Percentiles rank a stretch among this genome's conserved stretches.
Conservation (phyloP, 768 basidiomycete genomes). For the Tephrocybe sp. region DNA sequence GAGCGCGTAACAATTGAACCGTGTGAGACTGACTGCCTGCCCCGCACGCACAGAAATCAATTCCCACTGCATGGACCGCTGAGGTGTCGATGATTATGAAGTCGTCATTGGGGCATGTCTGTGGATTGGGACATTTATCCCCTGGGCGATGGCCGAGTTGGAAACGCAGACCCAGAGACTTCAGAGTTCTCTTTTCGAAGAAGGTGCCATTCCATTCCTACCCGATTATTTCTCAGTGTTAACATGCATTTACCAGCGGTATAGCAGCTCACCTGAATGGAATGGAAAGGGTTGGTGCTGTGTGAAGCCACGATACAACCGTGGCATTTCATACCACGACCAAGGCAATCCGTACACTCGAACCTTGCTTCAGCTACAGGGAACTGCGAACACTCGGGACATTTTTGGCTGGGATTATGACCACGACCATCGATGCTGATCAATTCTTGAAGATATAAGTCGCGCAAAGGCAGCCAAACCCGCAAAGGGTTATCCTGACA, state of each 20-base stretch:
- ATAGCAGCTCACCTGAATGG: slow-evolving; percentile 1
- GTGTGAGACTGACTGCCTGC: slow-evolving; percentile 6
- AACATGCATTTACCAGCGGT: too few species aligned
- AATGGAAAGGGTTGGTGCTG: neutral
- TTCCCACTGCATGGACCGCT: neutral
- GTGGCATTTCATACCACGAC: neutral
- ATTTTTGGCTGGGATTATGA: neutral
- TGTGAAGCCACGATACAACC: neutral
- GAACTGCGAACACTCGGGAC: neutral
- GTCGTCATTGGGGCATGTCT: neutral
- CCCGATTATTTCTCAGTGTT: too few species aligned
- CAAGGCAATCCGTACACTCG: slow-evolving; percentile 6
- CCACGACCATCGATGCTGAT: slow-evolving; percentile 8
- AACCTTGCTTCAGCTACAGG: neutral
- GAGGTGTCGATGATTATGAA: slow-evolving; percentile 5
- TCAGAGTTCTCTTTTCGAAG: slow-evolving; percentile 16
- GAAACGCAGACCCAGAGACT: slow-evolving; percentile 18
- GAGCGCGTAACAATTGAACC: slow-evolving; percentile 9
- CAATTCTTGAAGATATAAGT: slow-evolving; percentile 6
- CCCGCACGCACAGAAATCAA: slow-evolving; percentile 13
- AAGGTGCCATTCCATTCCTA: slow-evolving; percentile 20
- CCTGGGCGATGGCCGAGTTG: slow-evolving; percentile 21
- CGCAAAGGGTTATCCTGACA: slow-evolving; percentile 8
- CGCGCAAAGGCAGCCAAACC: slow-evolving; percentile 3
- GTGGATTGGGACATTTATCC: slow-evolving; percentile 2